Percentiles rank a stretch among this genome's conserved stretches.
Conservation (phyloP, 805 yeast species). For the Priceomyces carsonii region DNA sequence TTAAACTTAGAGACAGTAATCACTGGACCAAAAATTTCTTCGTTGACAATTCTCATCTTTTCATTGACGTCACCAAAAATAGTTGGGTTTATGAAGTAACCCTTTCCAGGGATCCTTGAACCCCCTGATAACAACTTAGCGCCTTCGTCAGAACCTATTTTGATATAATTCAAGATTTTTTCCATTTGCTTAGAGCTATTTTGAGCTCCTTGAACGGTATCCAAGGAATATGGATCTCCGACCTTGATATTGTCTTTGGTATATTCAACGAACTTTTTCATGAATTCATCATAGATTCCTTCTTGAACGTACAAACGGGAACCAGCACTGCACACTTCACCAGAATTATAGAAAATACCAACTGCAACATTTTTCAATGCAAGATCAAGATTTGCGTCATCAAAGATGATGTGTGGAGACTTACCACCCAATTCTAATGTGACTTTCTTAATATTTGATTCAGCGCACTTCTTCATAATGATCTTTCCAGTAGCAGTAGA, state of each 20-base stretch:
- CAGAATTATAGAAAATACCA: conserved; percentile 49
- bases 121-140: conserved; percentile 51
- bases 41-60: conserved; percentile 42
- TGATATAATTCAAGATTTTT: conserved; percentile 40
- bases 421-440: conserved; percentile 57
- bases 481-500: conserved; percentile 49
- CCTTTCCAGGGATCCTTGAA: conserved; percentile 27
- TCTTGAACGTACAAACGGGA: conserved; percentile 48
- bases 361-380: conserved; percentile 52
- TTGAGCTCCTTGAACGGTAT: conserved; percentile 53
- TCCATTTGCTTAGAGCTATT: conserved; percentile 53
- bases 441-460: conserved; percentile 46
- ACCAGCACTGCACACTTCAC: conserved; percentile 50
- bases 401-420: conserved; percentile 48
- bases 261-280: conserved; percentile 36
- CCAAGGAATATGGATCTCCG: conserved; percentile 47
- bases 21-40: conserved; percentile 58
- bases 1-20: conserved; percentile 43
- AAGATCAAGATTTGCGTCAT: conserved; percentile 47
- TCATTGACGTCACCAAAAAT: conserved; percentile 46
- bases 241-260: conserved; percentile 33
- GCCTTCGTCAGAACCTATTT: conserved; percentile 53
- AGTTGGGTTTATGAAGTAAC: conserved; percentile 46
- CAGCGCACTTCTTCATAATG: conserved; percentile 41
- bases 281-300: conserved; percentile 40